Conservation (phyloP, 2,329 filamentous ascomycete genomes). For the Fusarium marasasianum region DNA sequence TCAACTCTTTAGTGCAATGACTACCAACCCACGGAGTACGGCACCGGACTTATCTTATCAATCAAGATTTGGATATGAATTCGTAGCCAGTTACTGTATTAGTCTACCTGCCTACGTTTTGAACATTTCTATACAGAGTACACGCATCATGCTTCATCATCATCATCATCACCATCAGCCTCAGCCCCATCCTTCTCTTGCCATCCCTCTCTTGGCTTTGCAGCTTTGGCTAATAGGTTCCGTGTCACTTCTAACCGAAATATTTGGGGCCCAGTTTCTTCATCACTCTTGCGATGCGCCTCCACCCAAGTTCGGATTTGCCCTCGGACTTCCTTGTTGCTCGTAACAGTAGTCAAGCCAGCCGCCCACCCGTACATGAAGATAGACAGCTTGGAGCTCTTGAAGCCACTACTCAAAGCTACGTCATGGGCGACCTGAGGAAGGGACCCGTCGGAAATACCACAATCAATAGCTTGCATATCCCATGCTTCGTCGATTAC, state of each 20-base stretch:
- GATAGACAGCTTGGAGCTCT: slow-evolving; percentile 51
- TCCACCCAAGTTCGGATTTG: slow-evolving; percentile 50
- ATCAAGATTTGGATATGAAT: neutral
- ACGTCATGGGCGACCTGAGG: slow-evolving; percentile 49
- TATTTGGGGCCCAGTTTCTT: slow-evolving; percentile 47
- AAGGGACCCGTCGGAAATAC: slow-evolving; percentile 41
- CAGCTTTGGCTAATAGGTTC: slow-evolving; percentile 49
- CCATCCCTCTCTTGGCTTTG: slow-evolving; percentile 37
- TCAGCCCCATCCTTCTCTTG: slow-evolving; percentile 3
- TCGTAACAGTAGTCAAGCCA: slow-evolving; percentile 49
- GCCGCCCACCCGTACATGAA: slow-evolving; percentile 53
- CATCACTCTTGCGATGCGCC: slow-evolving; percentile 39
- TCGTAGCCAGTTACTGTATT: neutral
- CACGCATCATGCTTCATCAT: neutral
- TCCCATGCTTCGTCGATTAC: slow-evolving; percentile 45
- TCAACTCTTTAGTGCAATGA: neutral
- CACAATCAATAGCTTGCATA: slow-evolving; percentile 36
- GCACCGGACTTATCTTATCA: neutral
- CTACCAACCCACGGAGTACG: neutral
- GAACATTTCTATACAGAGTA: neutral
- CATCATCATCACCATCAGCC: neutral
- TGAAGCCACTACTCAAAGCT: slow-evolving; percentile 45
- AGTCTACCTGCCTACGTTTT: no score
- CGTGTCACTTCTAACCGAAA: slow-evolving; percentile 49
- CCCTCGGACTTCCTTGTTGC: slow-evolving; percentile 53